Conservation (phyloP, 441 rosid genomes). For the Erodium texanum region DNA sequence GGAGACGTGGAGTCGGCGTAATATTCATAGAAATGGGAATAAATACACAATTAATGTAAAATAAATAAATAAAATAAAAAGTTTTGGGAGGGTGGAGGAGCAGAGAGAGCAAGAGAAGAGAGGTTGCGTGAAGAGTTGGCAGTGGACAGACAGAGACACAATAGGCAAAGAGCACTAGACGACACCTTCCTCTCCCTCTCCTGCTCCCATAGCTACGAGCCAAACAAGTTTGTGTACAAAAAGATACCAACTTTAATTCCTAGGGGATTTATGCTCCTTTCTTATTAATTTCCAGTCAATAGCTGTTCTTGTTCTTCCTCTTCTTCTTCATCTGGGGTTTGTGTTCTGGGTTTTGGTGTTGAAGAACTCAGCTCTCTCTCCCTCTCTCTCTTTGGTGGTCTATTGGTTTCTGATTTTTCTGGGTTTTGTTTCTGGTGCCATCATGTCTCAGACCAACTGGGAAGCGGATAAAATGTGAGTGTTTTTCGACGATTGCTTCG, state of each 20-base stretch:
- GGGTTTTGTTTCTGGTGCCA: neutral
- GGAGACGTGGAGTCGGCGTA: neutral
- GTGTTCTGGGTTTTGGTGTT: neutral
- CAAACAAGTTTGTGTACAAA: neutral
- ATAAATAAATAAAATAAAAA: neutral
- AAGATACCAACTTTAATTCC: neutral
- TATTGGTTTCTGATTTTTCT: neutral
- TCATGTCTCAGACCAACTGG: slow-evolving; percentile 10
- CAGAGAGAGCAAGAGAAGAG: neutral
- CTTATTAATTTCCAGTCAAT: neutral
- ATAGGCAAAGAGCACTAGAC: neutral
- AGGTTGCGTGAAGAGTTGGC: slow-evolving; percentile 8
- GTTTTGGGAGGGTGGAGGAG: neutral
- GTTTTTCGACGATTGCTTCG: neutral
- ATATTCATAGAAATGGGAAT: neutral
- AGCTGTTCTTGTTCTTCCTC: neutral
- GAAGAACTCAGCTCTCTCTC: neutral
- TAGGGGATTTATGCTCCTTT: neutral
- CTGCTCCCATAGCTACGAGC: neutral
- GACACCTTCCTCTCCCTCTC: neutral
- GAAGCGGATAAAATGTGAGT: slow-evolving; percentile 8
- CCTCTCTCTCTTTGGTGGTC: neutral
- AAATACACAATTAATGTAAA: neutral
- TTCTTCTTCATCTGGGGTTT: no score
- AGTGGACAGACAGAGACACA: slow-evolving; percentile 3